These are phyloP conservation scores for Neurospora sp. DNA, from an alignment of 495 filamentous ascomycete species.

Conservation along the genomic window DNA sequence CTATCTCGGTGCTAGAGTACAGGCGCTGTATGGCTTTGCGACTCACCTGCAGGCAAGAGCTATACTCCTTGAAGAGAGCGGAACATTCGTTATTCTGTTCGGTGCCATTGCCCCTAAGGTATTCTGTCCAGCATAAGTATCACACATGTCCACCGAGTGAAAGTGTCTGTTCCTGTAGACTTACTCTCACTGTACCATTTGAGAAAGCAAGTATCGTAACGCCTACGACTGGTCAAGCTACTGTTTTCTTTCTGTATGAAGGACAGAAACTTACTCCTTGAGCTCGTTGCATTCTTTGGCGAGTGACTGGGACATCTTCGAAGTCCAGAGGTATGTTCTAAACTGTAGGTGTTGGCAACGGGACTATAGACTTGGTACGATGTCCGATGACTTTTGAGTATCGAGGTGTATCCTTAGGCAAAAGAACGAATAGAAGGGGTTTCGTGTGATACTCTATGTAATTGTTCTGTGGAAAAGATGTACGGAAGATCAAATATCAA, in stretches of 20 bases:
- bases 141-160: background rate
- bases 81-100: constrained; percentile 68
- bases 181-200: constrained; percentile 96
- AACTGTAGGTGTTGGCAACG: background rate
- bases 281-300: constrained; percentile 70
- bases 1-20: background rate
- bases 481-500: background rate
- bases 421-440: background rate
- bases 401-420: background rate
- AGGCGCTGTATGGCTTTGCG: background rate
- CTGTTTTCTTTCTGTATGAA: background rate
- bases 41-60: constrained; percentile 65
- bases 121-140: constrained; percentile 45
- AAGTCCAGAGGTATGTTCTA: background rate
- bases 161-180: constrained; percentile 13
- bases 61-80: constrained; percentile 76
- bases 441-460: background rate
- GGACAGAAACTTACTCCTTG: constrained; percentile 59
- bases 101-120: constrained; percentile 67
- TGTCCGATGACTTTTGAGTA: background rate
- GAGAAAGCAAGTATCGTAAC: constrained; percentile 86
- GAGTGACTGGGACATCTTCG: constrained; percentile 46
- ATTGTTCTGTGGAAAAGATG: background rate
- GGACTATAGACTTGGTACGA: background rate
- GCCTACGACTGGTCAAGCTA: constrained; percentile 35